A percentile compares a stretch with the other conserved stretches of the same genome.
phyloP scores from a whole-genome alignment of 2,329 filamentous ascomycete species.

The Aspergillus puulaauensis region DNA sequence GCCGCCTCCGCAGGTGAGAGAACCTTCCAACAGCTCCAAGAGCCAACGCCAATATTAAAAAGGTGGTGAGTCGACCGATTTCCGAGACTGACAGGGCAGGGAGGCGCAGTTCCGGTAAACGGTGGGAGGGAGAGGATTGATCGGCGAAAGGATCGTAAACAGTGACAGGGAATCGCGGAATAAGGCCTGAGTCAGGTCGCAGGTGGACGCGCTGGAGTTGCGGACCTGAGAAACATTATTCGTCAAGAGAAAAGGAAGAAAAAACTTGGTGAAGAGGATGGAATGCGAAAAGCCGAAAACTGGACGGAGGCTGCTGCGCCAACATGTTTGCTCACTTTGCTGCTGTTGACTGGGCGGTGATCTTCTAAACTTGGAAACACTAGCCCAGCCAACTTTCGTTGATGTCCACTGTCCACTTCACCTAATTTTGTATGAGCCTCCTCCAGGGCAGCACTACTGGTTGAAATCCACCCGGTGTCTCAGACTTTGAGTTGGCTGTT shows the following conservation, averaged over 20 bases:
- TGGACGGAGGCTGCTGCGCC: conserved; percentile 13
- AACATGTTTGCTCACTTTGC: conserved; percentile 23
- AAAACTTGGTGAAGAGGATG: conserved; percentile 11
- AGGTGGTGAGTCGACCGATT: conserved; percentile 15
- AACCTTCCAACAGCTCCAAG: background rate
- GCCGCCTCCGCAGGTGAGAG: background rate
- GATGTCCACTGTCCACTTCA: background rate
- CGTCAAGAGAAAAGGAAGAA: conserved; percentile 10
- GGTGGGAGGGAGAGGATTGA: conserved; percentile 15
- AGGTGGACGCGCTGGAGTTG: conserved; percentile 11
- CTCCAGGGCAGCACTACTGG: background rate
- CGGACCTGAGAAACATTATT: background rate
- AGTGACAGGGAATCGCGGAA: conserved; percentile 4
- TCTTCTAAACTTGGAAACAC: conserved; percentile 24
- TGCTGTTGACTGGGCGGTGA: conserved; percentile 7
- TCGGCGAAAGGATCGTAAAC: conserved; percentile 15
- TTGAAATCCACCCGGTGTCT: background rate
- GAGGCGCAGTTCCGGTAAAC: conserved; percentile 19
- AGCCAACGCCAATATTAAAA: background rate
- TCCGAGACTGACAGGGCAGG: conserved; percentile 18
- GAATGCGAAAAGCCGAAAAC: conserved; percentile 16
- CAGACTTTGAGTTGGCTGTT: background rate
- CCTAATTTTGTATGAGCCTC: conserved; percentile 6
- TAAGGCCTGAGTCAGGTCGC: background rate
- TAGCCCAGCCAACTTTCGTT: background rate